Base-by-base conservation (phyloP, 2,329 filamentous ascomycete species). In the Elsinoe batatas region DNA sequence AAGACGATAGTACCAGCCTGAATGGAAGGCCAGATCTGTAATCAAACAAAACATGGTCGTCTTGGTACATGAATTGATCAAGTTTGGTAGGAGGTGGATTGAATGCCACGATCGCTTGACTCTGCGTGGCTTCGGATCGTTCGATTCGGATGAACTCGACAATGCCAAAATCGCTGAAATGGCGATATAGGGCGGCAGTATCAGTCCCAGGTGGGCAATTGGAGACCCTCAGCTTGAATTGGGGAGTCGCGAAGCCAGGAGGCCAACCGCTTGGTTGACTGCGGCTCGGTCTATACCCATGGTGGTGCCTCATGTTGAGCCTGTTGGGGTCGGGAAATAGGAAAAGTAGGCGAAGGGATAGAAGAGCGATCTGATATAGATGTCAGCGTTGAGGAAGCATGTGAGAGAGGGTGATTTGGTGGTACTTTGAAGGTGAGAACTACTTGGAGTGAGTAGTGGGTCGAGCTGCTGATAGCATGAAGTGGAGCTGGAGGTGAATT, bases 101-200 rank as follows among this genome's bases (percentile, higher is more conserved):
- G 26, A 54, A 57, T 22, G 38, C 38, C 8, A 57, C n/a, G 15
- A 47, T 36, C 15, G 56, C 56, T 15, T 20, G 18, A 3, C 26
- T 30, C 26, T 30, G 26, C 4, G 26, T 12, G 3, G 47, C 6
- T 7, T 37, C 32, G 3, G 2, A 7, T 7, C 18, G 12, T 33
- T 61, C 43, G 30, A 70, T 64, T 0, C 69, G 65, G 38, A 72
- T 65, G 44, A 59, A 63, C 15, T 60, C 38, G 10, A 71, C 62
- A 8, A 57, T 62, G 1, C 68, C 68, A 42, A 64, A 65, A 0
- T 43, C 33, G 35, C 40, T 40, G 44, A 61, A 57, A 11, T 58
- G 11, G 7, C 20, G 35, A 10, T 61, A 61, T 26, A 69, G 42
- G 3, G 58, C 58, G 2, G 62, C 11, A 26, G 68, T 65, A 2